Evolutionary conservation across 495 filamentous ascomycete genomes (phyloP).

Genomic region (Eremomyces bilateralis): DNA sequence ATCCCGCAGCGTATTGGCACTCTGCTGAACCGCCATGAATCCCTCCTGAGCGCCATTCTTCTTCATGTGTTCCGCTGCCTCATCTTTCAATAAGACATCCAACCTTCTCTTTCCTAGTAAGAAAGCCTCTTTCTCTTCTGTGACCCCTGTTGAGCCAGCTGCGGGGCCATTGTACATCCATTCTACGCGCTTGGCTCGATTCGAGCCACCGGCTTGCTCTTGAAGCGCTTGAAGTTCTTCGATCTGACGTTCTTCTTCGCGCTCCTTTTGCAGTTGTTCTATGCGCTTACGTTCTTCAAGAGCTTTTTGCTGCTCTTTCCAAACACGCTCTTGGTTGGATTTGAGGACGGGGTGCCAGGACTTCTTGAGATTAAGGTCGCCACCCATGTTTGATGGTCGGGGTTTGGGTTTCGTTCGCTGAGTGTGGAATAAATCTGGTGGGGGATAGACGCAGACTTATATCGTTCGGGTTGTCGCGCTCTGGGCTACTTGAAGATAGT

Average conservation of each 20-base stretch:
- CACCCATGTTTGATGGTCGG: constrained; percentile 18
- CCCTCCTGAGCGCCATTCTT: constrained; percentile 31
- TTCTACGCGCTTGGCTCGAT: constrained; percentile 58
- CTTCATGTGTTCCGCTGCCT: constrained; percentile 56
- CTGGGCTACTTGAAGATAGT: too few species aligned
- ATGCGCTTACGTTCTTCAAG: constrained; percentile 85
- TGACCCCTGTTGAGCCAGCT: constrained; percentile 54
- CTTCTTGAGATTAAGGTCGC: constrained; percentile 42
- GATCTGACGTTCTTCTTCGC: constrained; percentile 80
- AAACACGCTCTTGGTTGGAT: constrained; percentile 66
- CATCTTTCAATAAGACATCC: constrained; percentile 61
- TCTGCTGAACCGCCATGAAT: constrained; percentile 30
- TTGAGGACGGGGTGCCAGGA: constrained; percentile 80
- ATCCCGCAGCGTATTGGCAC: constrained; percentile 47
- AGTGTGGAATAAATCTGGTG: too few species aligned
- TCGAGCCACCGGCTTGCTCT: constrained; percentile 66
- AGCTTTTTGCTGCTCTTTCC: constrained; percentile 77
- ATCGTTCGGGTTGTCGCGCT: too few species aligned
- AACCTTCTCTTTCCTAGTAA: constrained; percentile 80
- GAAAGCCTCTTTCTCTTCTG: constrained; percentile 87
- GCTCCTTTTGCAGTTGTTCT: constrained; percentile 70
- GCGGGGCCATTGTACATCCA: constrained; percentile 94
- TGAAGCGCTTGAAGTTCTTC: constrained; percentile 81
- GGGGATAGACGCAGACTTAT: too few species aligned
- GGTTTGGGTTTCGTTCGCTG: too few species aligned